Percentiles rank a stretch among this genome's conserved stretches.
Conservation (phyloP, 805 yeast genomes). For the Priceomyces haplophilus region DNA sequence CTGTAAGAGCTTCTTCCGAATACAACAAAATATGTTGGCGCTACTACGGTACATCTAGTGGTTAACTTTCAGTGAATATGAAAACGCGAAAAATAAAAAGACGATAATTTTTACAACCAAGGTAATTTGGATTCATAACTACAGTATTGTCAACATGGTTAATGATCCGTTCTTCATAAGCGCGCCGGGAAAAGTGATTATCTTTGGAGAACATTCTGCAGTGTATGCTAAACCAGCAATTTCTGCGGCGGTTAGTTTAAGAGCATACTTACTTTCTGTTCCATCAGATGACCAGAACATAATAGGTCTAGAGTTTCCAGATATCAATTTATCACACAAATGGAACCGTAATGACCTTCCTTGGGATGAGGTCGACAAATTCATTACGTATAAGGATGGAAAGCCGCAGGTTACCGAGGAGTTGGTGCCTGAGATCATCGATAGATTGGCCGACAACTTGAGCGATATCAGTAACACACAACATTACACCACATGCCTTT, state of each 20-base stretch:
- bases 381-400: slow-evolving; percentile 17
- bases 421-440: slow-evolving; percentile 56
- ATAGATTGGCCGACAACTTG: slow-evolving; percentile 45
- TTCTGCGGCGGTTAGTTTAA: slow-evolving; percentile 87
- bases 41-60: too few species aligned
- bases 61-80: too few species aligned
- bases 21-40: too few species aligned
- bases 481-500: slow-evolving; percentile 75
- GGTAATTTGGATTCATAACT: background rate
- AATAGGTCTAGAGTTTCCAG: slow-evolving; percentile 75
- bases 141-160: slow-evolving; percentile 1
- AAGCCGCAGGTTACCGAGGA: slow-evolving; percentile 45
- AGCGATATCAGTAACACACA: slow-evolving; percentile 48
- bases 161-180: slow-evolving; percentile 65
- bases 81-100: too few species aligned
- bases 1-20: too few species aligned
- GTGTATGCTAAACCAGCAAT: slow-evolving; percentile 92
- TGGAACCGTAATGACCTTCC: slow-evolving; percentile 69
- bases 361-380: slow-evolving; percentile 42
- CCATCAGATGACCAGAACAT: slow-evolving; percentile 39
- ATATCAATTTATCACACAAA: slow-evolving; percentile 59
- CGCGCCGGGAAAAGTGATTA: slow-evolving; percentile 94
- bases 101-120: slow-evolving; percentile 1
- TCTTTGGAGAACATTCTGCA: slow-evolving; percentile 96
- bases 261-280: slow-evolving; percentile 74